Evolutionary conservation across 176 grass and related monocot genomes (phyloP).

Genomic region (Cenchrus purpureus): DNA sequence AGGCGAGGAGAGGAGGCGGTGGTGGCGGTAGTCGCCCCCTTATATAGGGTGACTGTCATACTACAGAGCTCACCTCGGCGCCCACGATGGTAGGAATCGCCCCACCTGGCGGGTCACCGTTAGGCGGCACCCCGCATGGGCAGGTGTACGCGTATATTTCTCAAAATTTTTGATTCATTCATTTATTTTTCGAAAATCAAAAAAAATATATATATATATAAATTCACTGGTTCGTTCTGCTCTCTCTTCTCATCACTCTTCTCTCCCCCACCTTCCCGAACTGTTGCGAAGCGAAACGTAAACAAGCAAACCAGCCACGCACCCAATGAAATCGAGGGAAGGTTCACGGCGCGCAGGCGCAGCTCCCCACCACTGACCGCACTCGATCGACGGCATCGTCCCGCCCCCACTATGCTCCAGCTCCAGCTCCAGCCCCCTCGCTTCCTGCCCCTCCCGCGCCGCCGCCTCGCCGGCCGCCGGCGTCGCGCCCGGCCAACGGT

Average conservation of each 20-base stretch:
- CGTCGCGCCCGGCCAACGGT: slow-evolving; percentile 27
- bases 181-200: no score
- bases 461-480: slow-evolving; percentile 33
- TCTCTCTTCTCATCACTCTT: not conserved
- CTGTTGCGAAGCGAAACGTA: slow-evolving; percentile 15
- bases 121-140: no score
- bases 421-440: slow-evolving; percentile 37
- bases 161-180: no score
- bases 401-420: slow-evolving; percentile 39
- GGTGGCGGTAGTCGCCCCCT: no score
- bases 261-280: not conserved
- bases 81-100: no score
- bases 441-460: slow-evolving; percentile 46
- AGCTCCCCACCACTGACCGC: slow-evolving; percentile 13
- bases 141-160: no score
- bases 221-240: not conserved
- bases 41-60: no score
- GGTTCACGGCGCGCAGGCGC: slow-evolving; percentile 3
- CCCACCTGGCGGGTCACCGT: no score
- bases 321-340: slow-evolving; percentile 39
- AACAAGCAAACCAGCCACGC: not conserved
- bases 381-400: slow-evolving; percentile 20
- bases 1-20: no score
- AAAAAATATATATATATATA: no score
- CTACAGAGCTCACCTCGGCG: no score